Evolutionary conservation across 2,329 filamentous ascomycete genomes (phyloP), one percentile per base, ranked within the genome.

Genomic region (Penicillium paneum): DNA sequence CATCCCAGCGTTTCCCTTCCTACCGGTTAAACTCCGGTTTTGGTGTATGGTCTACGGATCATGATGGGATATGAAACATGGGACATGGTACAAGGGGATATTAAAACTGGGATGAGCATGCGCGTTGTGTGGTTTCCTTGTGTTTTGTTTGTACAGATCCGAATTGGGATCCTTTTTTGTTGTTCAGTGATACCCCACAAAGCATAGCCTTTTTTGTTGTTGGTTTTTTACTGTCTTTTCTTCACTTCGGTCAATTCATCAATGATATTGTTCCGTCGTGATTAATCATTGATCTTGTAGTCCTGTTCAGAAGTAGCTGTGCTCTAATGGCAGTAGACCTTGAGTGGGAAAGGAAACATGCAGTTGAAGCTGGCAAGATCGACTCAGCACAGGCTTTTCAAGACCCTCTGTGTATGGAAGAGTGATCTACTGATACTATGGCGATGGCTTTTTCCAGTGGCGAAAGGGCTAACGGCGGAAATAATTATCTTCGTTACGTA

Each of bases 131-230:
- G 42, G 28, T 28, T 32, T 44, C 17, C 41, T 43, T 31, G 12
- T 41, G 39, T 41, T 26, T 35, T 28, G 5, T 47, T 38, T 32
- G 48, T 31, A 34, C 31, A 50, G n/a, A 17, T 43, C 31, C 12
- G 15, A 24, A 32, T 13, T 19, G 15, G 21, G 17, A 34, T 35
- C 29, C 11, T 31, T 31, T 40, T 28, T 50, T 34, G 39, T 44
- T 29, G n/a, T 50, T 50, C 10, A 31, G n/a, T 50, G 48, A 44
- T 50, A 50, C 48, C 39, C 48, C 29, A 21, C 28, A 31, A 21
- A 29, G 31, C 39, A 12, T 41, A 26, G 19, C 17, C 24, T 44
- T 32, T 11, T 19, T 15, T 34, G 6, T 35, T 42, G 36, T 26
- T 44, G 8, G 7, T 32, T 29, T n/a, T 50, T 36, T 10, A 21